These are phyloP conservation scores for Solanum lycopersicoides DNA, from an alignment of 257 asterid species.

Conservation along the genomic window DNA sequence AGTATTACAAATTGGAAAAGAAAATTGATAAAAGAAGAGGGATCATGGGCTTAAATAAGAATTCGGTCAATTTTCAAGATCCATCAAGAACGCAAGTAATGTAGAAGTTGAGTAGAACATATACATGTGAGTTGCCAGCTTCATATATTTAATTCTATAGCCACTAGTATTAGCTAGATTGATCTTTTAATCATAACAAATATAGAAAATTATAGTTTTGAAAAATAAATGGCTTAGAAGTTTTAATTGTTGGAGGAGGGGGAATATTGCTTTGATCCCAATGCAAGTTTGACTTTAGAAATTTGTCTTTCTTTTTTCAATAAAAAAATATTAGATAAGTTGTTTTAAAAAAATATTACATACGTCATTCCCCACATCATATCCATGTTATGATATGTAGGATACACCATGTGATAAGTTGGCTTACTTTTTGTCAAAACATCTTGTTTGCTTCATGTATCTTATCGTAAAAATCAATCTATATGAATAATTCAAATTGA, in stretches of 20 bases:
- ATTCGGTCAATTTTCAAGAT: neutral
- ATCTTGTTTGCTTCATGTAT: neutral
- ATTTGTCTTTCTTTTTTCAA: neutral
- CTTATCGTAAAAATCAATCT: neutral
- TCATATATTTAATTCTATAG: neutral
- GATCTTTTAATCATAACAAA: neutral
- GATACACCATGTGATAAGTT: neutral
- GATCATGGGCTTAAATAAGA: neutral
- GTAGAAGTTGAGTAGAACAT: neutral
- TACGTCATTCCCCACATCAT: neutral
- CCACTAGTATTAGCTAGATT: neutral
- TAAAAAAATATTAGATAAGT: neutral
- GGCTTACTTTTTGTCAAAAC: neutral
- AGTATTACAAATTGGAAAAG: neutral
- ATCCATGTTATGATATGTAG: neutral
- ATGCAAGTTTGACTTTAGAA: neutral
- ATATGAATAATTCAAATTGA: neutral
- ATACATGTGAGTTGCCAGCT: conserved; percentile 12
- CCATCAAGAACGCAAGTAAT: conserved; percentile 15
- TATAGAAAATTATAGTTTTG: neutral
- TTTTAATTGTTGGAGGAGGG: neutral
- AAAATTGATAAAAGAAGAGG: neutral
- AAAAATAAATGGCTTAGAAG: neutral
- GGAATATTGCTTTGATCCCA: neutral
- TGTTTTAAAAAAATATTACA: neutral